phyloP scores from a whole-genome alignment of 345 rosid genomes.

The Tarenaya hassleriana region DNA sequence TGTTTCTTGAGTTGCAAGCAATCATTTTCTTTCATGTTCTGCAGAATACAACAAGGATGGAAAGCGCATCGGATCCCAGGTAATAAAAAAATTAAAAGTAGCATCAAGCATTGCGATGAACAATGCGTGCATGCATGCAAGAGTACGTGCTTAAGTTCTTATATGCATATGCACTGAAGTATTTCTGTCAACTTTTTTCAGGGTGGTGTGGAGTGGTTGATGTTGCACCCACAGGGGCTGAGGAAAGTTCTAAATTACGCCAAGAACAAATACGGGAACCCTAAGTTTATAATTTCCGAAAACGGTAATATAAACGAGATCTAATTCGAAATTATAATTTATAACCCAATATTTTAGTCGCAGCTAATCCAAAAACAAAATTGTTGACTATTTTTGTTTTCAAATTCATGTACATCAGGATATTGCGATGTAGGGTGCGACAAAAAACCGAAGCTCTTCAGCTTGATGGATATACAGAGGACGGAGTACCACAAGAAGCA shows the following conservation, averaged over 20 bases:
- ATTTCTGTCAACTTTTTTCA: slow-evolving; percentile 3
- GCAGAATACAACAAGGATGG: slow-evolving; percentile 18
- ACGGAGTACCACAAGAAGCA: slow-evolving; percentile 26
- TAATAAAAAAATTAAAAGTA: not conserved
- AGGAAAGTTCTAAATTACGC: slow-evolving; percentile 29
- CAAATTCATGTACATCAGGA: slow-evolving; percentile 11
- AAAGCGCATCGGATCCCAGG: slow-evolving; percentile 24
- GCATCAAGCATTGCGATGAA: not conserved
- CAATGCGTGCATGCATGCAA: no score
- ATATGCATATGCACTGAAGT: not conserved
- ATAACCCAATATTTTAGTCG: not conserved
- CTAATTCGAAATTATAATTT: no score
- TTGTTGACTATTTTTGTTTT: not conserved
- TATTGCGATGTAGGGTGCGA: slow-evolving; percentile 24
- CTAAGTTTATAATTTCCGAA: slow-evolving; percentile 42
- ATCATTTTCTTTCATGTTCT: not conserved
- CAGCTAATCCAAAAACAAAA: not conserved
- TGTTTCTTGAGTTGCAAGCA: not conserved
- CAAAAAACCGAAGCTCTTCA: slow-evolving; percentile 16
- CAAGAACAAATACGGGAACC: slow-evolving; percentile 30
- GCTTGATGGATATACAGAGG: slow-evolving; percentile 26
- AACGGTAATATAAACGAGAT: slow-evolving; percentile 32
- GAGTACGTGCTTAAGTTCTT: not conserved
- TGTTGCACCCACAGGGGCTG: slow-evolving; percentile 37
- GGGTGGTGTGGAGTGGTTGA: slow-evolving; percentile 33